These are phyloP conservation scores for Elaeis oleifera DNA, from an alignment of 202 grass and related monocot species.

Conservation along the genomic window DNA sequence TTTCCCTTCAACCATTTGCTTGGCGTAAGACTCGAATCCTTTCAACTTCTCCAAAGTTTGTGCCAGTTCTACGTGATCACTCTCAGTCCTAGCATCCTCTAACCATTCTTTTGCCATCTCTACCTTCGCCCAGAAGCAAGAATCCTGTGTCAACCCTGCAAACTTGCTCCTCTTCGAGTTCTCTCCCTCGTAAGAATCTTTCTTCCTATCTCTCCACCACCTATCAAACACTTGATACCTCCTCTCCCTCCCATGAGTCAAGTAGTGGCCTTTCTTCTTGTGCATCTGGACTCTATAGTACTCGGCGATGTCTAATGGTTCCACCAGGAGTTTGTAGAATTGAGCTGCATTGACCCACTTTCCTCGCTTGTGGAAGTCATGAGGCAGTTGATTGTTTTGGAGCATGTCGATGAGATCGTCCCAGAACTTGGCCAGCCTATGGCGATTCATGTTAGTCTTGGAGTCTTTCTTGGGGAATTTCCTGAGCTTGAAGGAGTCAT, in stretches of 20 bases:
- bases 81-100: conserved; percentile 28
- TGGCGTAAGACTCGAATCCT: conserved; percentile 58
- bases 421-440: conserved; percentile 78
- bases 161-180: conserved; percentile 55
- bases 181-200: neutral
- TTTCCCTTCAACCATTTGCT: conserved; percentile 51
- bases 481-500: conserved; percentile 73
- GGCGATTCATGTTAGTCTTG: conserved; percentile 51
- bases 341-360: conserved; percentile 94
- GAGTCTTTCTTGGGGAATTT: conserved; percentile 37
- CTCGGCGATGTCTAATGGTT: conserved; percentile 82
- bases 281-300: conserved; percentile 57
- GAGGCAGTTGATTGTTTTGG: conserved; percentile 58
- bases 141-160: conserved; percentile 84
- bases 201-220: conserved; percentile 53
- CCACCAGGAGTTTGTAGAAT: conserved; percentile 94
- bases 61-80: conserved; percentile 13
- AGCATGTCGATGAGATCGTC: conserved; percentile 71
- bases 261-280: conserved; percentile 53
- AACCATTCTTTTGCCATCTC: conserved; percentile 58
- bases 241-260: conserved; percentile 60
- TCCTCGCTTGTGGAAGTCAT: conserved; percentile 65
- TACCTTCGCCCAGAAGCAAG: conserved; percentile 90
- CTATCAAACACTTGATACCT: conserved; percentile 83
- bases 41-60: conserved; percentile 32